Conservation (phyloP, 805 yeast species). For the Kazachstania martiniae region DNA sequence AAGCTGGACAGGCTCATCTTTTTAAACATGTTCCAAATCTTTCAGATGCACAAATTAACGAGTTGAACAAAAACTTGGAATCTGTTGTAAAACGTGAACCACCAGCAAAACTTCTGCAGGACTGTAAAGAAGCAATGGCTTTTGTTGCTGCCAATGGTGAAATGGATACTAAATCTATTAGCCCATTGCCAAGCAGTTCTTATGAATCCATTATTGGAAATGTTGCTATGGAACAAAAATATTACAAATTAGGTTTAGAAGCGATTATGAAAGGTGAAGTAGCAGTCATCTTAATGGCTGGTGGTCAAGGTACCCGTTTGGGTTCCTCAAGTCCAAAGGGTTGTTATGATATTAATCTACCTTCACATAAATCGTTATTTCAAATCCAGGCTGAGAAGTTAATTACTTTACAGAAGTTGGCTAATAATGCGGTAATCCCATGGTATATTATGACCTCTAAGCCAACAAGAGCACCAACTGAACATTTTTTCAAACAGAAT, state of each 20-base stretch:
- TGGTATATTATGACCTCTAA: slow-evolving; percentile 95
- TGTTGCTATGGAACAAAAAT: slow-evolving; percentile 27
- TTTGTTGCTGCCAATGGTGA: slow-evolving; percentile 21
- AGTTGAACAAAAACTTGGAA: slow-evolving; percentile 27
- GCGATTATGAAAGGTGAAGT: slow-evolving; percentile 66
- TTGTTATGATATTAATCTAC: slow-evolving; percentile 77
- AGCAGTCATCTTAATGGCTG: slow-evolving; percentile 89
- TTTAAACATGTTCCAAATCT: slow-evolving; percentile 39
- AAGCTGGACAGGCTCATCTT: slow-evolving; percentile 44
- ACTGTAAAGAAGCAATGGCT: slow-evolving; percentile 33
- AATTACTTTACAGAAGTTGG: slow-evolving; percentile 40
- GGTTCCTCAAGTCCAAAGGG: slow-evolving; percentile 92
- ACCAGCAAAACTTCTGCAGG: slow-evolving; percentile 28
- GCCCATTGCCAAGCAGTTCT: slow-evolving; percentile 46
- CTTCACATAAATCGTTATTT: slow-evolving; percentile 74
- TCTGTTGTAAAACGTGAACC: slow-evolving; percentile 9
- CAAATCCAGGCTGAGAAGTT: slow-evolving; percentile 90
- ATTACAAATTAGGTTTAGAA: slow-evolving; percentile 47
- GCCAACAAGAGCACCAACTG: slow-evolving; percentile 72
- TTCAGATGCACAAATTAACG: slow-evolving; percentile 25
- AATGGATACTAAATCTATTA: slow-evolving; percentile 20
- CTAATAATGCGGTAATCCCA: slow-evolving; percentile 33
- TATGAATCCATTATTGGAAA: slow-evolving; percentile 36
- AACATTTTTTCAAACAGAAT: slow-evolving; percentile 50
- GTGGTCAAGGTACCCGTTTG: slow-evolving; percentile 95